Evolutionary conservation across 2,329 filamentous ascomycete genomes (phyloP).

Genomic region (Arthrocladium fulminans): DNA sequence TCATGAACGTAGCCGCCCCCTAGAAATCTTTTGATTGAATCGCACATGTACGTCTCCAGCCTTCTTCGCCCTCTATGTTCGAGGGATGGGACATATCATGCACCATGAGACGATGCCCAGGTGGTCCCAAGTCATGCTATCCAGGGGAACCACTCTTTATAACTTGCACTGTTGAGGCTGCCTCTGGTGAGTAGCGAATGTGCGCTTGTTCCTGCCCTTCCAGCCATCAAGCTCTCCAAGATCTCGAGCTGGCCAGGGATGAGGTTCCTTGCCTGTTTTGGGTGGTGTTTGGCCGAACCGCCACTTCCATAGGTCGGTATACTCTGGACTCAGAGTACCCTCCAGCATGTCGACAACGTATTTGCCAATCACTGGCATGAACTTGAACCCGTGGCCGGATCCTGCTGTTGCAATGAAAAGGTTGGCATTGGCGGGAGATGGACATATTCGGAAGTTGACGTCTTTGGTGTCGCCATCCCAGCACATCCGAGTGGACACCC

Average conservation of each 20-base stretch:
- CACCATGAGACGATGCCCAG: neutral
- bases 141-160: too few species aligned
- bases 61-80: neutral
- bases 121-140: neutral
- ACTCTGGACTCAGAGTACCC: slow-evolving; percentile 32
- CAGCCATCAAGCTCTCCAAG: slow-evolving; percentile 6
- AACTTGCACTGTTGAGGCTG: too few species aligned
- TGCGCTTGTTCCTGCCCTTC: slow-evolving; percentile 1
- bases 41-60: neutral
- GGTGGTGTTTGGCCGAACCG: slow-evolving; percentile 7
- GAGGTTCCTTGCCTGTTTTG: slow-evolving; percentile 5
- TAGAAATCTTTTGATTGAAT: too few species aligned
- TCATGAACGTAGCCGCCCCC: too few species aligned
- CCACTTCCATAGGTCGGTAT: slow-evolving; percentile 36
- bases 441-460: slow-evolving; percentile 19
- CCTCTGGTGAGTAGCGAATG: too few species aligned
- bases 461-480: slow-evolving; percentile 20
- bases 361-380: slow-evolving; percentile 43
- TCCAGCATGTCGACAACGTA: slow-evolving; percentile 41
- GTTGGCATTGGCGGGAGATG: slow-evolving; percentile 17
- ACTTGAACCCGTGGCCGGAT: slow-evolving; percentile 44
- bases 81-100: neutral
- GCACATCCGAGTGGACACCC: slow-evolving; percentile 9
- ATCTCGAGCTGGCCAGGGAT: slow-evolving; percentile 1
- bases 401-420: slow-evolving; percentile 34